A percentile compares a stretch with the other conserved stretches of the same genome.
Evolutionary conservation across 108 stramenopile genomes (phyloP).

Genomic region (Conticribra weissflogii): DNA sequence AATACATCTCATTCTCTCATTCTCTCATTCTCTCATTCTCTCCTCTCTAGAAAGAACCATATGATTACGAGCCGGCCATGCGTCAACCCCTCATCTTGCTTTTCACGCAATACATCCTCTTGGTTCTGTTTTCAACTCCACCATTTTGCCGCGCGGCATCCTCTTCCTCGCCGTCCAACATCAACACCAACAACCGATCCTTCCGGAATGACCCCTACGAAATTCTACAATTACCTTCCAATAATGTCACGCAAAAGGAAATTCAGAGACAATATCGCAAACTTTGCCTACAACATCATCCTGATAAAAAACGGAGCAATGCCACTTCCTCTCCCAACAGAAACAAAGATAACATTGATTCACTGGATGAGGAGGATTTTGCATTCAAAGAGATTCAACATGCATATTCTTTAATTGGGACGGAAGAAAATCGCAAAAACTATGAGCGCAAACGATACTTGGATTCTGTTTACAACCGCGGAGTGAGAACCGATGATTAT

Average conservation of each 20-base stretch:
- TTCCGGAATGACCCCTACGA: conserved; percentile 63
- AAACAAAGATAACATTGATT: no score
- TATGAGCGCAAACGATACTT: conserved; percentile 41
- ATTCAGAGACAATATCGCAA: conserved; percentile 63
- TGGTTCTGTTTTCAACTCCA: not conserved
- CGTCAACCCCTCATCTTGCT: no score
- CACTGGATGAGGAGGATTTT: conserved; percentile 49
- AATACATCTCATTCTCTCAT: no score
- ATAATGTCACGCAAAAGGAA: conserved; percentile 53
- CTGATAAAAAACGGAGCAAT: conserved; percentile 69
- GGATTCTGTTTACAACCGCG: not conserved
- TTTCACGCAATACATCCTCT: no score
- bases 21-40: no score
- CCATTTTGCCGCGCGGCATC: not conserved
- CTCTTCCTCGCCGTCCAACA: not conserved
- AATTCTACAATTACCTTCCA: conserved; percentile 50
- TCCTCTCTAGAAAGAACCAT: no score
- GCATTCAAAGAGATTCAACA: conserved; percentile 78
- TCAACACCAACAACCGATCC: not conserved
- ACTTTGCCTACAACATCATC: conserved; percentile 75
- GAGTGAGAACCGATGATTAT: no score
- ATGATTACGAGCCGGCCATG: no score
- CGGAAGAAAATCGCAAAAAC: conserved; percentile 49
- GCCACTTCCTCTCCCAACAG: no score
- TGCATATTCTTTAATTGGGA: conserved; percentile 70